phyloP scores from a whole-genome alignment of 768 basidiomycete genomes.

The Leccinum broughii region DNA sequence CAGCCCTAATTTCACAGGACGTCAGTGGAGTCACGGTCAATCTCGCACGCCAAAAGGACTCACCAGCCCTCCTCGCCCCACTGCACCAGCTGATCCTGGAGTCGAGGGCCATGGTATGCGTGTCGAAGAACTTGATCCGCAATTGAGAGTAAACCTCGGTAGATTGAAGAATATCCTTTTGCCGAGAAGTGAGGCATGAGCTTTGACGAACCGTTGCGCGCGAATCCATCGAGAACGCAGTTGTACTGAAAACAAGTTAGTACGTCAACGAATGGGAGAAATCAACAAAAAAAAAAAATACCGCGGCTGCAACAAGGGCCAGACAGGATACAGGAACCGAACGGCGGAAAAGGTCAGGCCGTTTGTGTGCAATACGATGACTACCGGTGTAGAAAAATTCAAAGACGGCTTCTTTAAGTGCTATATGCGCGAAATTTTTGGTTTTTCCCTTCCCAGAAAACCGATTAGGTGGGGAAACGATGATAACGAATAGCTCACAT shows the following conservation, averaged over 20 bases:
- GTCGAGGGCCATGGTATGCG: background rate
- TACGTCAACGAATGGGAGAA: too few relatives aligned
- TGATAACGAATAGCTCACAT: background rate
- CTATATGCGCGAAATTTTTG: background rate
- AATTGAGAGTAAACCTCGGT: background rate
- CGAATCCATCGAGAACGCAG: background rate
- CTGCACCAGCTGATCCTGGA: background rate
- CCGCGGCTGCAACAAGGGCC: background rate
- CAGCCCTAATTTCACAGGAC: background rate
- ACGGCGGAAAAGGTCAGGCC: background rate
- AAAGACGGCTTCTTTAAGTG: background rate
- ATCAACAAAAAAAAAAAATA: too few relatives aligned
- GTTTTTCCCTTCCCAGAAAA: background rate
- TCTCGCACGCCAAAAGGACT: background rate
- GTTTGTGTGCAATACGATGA: background rate
- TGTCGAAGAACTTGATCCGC: background rate
- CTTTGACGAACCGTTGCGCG: background rate
- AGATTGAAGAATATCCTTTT: background rate
- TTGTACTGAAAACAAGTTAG: too few relatives aligned
- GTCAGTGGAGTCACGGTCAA: background rate
- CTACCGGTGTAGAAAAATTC: background rate
- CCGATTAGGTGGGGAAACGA: background rate
- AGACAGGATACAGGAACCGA: background rate
- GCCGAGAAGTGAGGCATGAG: background rate
- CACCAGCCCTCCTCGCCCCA: background rate